Percentiles rank a stretch among this genome's conserved stretches.
These are phyloP conservation scores for Neospermospora avenae DNA, from an alignment of 2,329 filamentous ascomycete species.

Conservation along the genomic window DNA sequence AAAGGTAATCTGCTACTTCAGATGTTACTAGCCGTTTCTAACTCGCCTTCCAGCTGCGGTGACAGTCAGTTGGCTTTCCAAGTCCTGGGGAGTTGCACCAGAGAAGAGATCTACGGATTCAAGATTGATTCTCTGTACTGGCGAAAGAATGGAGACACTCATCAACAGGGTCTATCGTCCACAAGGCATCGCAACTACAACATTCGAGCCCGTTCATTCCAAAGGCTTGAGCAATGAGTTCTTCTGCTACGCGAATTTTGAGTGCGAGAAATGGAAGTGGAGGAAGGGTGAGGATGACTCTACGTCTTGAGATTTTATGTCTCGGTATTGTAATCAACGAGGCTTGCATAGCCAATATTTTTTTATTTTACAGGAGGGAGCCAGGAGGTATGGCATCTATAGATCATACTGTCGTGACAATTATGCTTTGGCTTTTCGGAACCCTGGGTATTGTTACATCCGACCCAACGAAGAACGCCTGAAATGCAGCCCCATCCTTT, in stretches of 20 bases:
- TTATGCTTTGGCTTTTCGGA: background rate
- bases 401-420: slow-evolving; percentile 8
- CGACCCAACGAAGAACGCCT: slow-evolving; percentile 7
- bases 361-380: background rate
- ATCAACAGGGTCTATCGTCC: slow-evolving; percentile 65
- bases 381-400: background rate
- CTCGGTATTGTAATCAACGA: background rate
- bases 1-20: slow-evolving; percentile 51
- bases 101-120: slow-evolving; percentile 8
- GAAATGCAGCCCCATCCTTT: slow-evolving; percentile 10
- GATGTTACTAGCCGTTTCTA: background rate
- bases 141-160: slow-evolving; percentile 68
- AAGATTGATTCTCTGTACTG: slow-evolving; percentile 66
- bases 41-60: slow-evolving; percentile 54
- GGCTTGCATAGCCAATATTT: slow-evolving; percentile 2
- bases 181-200: slow-evolving; percentile 60
- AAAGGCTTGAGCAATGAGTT: slow-evolving; percentile 78
- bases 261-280: slow-evolving; percentile 53
- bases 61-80: slow-evolving; percentile 71
- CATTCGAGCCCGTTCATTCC: slow-evolving; percentile 66
- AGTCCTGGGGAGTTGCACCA: slow-evolving; percentile 31
- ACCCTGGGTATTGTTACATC: slow-evolving; percentile 12
- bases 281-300: slow-evolving; percentile 9
- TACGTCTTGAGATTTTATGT: background rate
- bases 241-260: slow-evolving; percentile 75